Conservation (phyloP, 1,284 basidiomycete genomes). For the Sporisorium scitamineum region DNA sequence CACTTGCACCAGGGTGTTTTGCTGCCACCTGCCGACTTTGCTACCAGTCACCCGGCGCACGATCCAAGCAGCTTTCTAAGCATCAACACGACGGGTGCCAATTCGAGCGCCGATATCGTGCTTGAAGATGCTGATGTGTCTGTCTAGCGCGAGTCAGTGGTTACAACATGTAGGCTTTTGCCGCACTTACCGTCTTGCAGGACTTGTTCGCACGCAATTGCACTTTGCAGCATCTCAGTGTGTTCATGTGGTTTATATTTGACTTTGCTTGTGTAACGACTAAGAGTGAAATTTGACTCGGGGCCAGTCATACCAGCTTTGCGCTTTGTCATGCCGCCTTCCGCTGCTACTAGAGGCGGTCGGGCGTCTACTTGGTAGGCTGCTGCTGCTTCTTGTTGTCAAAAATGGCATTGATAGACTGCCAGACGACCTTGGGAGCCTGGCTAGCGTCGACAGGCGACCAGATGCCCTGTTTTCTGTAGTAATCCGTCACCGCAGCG, state of each 20-base stretch:
- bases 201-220: too few species aligned
- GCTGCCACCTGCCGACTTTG: conserved; percentile 29
- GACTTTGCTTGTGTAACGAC: background rate
- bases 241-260: background rate
- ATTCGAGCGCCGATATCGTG: conserved; percentile 15
- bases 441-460: conserved; percentile 89
- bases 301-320: too few species aligned
- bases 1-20: conserved; percentile 5
- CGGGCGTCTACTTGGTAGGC: conserved; percentile 17
- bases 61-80: conserved; percentile 28
- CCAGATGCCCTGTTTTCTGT: conserved; percentile 81
- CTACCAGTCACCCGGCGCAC: conserved; percentile 15
- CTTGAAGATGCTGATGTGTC: conserved; percentile 30
- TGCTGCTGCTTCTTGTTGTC: conserved; percentile 41
- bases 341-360: too few species aligned
- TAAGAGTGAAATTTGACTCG: too few species aligned
- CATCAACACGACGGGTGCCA: conserved; percentile 12
- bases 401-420: conserved; percentile 75
- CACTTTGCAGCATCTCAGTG: too few species aligned
- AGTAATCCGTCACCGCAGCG: conserved; percentile 95
- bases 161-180: too few species aligned
- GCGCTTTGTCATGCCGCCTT: background rate
- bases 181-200: too few species aligned
- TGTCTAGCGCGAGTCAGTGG: background rate
- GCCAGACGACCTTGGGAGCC: conserved; percentile 90